Evolutionary conservation across 139 green algal genomes (phyloP), one percentile per base, ranked within the genome.

Genomic region (Picochlorum sp.): DNA sequence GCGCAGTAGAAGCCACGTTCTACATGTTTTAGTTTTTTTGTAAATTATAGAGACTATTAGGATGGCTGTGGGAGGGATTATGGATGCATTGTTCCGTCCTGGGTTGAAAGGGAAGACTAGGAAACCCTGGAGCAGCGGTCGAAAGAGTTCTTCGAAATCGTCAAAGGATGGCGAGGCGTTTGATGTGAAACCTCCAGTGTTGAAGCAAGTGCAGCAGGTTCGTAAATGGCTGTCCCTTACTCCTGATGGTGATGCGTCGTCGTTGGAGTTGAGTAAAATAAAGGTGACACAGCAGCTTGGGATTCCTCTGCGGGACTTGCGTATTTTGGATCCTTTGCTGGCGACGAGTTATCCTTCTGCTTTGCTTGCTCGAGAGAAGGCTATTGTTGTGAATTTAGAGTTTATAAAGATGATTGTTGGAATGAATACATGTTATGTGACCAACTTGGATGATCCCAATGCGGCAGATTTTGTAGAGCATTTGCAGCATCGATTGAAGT

Each of bases 311-410:
- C 51, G 71, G 0, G 71, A 78, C 60, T 47, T 74, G 16, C 30
- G 75, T 4, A 24, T 82, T 45, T 69, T 82, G 37, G 75, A 82
- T 28, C 75, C 75, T 15, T 34, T 67, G 49, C 62, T 79, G 58
- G 23, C 65, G 9, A 65, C 57, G 9, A 70, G 56, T 18, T 78
- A 79, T 49, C 67, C 75, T 28, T 69, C 63, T 20, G 75, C 75
- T 28, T 63, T 82, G 5, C 64, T 82, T 51, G 63, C 50, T 10
- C 68, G 75, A 20, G 75, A 82, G 20, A 57, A 57, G 15, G 66
- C 71, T 2, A 63, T 82, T 20, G 54, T 82, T 18, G 57, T 82
- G 55, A 82, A 79, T 63, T 57, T 82, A 30, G 75, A 82, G 57
- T 65, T 68, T 56, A 66, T 80, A 37, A 73, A 73, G 28, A 61